A percentile compares a stretch with the other conserved stretches of the same genome.
Conservation (phyloP, 306 rosid genomes). For the Abrus pulchellus region DNA sequence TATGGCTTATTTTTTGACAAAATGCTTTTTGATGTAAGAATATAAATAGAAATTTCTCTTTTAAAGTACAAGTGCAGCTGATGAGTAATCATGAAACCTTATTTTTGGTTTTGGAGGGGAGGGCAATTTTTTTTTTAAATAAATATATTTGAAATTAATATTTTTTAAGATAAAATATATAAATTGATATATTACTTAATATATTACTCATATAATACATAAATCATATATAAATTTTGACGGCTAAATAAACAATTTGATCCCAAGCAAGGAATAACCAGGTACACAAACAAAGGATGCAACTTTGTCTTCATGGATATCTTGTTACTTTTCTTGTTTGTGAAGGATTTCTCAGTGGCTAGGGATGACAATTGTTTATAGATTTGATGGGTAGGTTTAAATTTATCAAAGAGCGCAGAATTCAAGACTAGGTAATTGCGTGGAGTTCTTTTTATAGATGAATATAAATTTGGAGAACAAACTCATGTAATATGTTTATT, state of each 20-base stretch:
- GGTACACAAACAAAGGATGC: slow-evolving; percentile 4
- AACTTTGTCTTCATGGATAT: neutral
- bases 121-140: too few species aligned
- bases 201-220: too few species aligned
- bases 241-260: neutral
- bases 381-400: too few species aligned
- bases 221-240: neutral
- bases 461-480: neutral
- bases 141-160: too few species aligned
- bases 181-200: too few species aligned
- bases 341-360: neutral
- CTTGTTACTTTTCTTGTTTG: slow-evolving; percentile 5
- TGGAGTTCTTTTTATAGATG: neutral
- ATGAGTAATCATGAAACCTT: slow-evolving; percentile 14
- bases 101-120: neutral
- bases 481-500: neutral
- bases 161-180: too few species aligned
- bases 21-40: neutral
- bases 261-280: slow-evolving; percentile 7
- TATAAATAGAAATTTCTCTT: neutral
- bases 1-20: slow-evolving; percentile 13
- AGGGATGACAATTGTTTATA: too few species aligned
- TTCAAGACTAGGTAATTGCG: neutral
- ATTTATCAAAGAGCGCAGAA: neutral
- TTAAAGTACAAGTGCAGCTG: neutral